A percentile compares a stretch with the other conserved stretches of the same genome.
Conservation (phyloP, 345 rosid genomes). For the Gossypioides kirkii region DNA sequence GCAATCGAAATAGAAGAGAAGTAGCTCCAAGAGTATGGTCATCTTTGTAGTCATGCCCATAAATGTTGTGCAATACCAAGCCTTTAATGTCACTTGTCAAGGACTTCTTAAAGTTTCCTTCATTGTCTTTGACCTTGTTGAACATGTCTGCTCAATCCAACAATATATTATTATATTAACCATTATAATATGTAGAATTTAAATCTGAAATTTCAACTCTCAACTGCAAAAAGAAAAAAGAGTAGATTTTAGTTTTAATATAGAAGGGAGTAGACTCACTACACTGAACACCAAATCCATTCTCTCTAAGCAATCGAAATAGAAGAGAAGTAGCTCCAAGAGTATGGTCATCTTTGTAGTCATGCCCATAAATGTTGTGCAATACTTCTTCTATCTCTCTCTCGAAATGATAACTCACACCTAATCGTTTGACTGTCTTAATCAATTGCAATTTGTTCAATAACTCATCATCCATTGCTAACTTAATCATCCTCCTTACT, state of each 20-base stretch:
- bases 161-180: too few relatives aligned
- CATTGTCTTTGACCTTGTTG: conserved; percentile 15
- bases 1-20: not conserved
- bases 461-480: not conserved
- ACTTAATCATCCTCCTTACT: conserved; percentile 20
- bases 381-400: conserved; percentile 1
- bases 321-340: not conserved
- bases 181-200: too few relatives aligned
- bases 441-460: conserved; percentile 15
- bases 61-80: not conserved
- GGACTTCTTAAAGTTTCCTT: conserved; percentile 22
- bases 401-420: conserved; percentile 23
- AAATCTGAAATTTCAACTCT: too few relatives aligned
- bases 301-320: not conserved
- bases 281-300: not conserved
- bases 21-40: not conserved
- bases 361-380: not conserved
- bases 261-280: not conserved
- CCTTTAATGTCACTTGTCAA: not conserved
- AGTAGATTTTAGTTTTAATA: too few relatives aligned
- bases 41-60: not conserved
- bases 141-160: conserved; percentile 16
- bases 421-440: conserved; percentile 26
- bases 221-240: too few relatives aligned
- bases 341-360: not conserved